A percentile compares a stretch with the other conserved stretches of the same genome.
Evolutionary conservation across 139 green algal species (phyloP).

Genomic region (Auxenochlorella protothecoides): DNA sequence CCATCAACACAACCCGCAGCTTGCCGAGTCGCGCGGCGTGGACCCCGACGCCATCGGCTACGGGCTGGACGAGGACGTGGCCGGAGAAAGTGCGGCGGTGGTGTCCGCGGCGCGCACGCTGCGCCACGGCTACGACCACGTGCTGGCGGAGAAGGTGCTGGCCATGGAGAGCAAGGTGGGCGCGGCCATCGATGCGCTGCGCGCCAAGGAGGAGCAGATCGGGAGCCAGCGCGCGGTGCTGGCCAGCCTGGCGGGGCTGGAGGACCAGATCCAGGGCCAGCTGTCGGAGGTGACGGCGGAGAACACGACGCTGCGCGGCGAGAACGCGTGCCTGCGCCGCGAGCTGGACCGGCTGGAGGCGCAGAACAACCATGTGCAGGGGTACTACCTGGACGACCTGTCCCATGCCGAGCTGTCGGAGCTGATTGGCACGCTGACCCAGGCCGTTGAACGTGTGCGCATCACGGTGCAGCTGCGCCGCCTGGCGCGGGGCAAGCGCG

Average conservation of each 20-base stretch:
- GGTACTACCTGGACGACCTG: conserved; percentile 37
- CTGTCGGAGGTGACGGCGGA: conserved; percentile 24
- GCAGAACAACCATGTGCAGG: conserved; percentile 36
- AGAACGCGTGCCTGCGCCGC: conserved; percentile 22
- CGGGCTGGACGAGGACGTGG: conserved; percentile 10
- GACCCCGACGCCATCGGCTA: conserved; percentile 13
- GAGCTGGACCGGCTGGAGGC: conserved; percentile 34
- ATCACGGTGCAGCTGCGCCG: conserved; percentile 39
- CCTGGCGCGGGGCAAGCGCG: conserved; percentile 9
- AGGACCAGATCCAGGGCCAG: conserved; percentile 17
- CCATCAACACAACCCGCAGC: background rate
- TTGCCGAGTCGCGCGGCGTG: conserved; percentile 3
- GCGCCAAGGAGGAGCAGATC: conserved; percentile 38
- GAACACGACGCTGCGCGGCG: conserved; percentile 4
- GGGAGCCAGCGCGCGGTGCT: conserved; percentile 14
- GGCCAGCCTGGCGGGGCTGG: conserved; percentile 16
- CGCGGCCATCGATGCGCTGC: conserved; percentile 25
- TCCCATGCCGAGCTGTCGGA: conserved; percentile 27
- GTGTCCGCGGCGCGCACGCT: background rate
- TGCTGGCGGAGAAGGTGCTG: conserved; percentile 24
- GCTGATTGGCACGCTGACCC: conserved; percentile 28
- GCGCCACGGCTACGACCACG: conserved; percentile 23
- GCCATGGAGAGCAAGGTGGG: conserved; percentile 36
- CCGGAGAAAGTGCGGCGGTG: background rate
- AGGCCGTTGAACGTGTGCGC: conserved; percentile 38